phyloP scores from a whole-genome alignment of 2,329 filamentous ascomycete species.

The Calonectria ilicicola region DNA sequence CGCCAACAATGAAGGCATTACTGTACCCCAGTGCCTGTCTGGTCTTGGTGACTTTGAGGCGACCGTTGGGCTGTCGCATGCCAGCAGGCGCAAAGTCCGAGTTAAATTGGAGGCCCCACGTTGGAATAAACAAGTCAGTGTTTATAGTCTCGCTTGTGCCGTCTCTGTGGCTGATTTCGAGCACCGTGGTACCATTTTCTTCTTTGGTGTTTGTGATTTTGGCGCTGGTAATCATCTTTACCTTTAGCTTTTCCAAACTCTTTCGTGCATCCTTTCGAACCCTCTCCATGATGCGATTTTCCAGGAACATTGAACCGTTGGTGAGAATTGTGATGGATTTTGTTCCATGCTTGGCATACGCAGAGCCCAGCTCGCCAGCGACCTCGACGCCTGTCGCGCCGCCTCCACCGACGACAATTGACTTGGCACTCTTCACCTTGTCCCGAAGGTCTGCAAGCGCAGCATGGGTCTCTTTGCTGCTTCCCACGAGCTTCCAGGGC shows the following conservation, averaged over 20 bases:
- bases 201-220: background rate
- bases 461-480: background rate
- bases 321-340: constrained; percentile 4
- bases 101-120: constrained; percentile 14
- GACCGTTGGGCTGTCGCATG: background rate
- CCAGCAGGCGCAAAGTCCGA: constrained; percentile 9
- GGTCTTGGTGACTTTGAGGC: constrained; percentile 1
- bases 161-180: background rate
- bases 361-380: constrained; percentile 12
- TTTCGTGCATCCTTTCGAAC: background rate
- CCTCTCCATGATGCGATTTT: constrained; percentile 1
- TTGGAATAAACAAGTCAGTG: constrained; percentile 13
- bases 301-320: background rate
- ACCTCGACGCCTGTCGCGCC: constrained; percentile 17
- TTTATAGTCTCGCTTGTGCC: constrained; percentile 1
- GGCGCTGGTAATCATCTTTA: background rate
- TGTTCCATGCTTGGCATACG: background rate
- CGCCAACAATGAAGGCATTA: constrained; percentile 43
- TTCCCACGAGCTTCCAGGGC: constrained; percentile 10
- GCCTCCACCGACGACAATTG: constrained; percentile 14
- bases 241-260: background rate
- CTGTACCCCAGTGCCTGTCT: background rate
- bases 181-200: background rate
- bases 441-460: background rate
- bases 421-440: background rate